Conservation (phyloP, 2,329 filamentous ascomycete genomes). For the Fusarium sp. region DNA sequence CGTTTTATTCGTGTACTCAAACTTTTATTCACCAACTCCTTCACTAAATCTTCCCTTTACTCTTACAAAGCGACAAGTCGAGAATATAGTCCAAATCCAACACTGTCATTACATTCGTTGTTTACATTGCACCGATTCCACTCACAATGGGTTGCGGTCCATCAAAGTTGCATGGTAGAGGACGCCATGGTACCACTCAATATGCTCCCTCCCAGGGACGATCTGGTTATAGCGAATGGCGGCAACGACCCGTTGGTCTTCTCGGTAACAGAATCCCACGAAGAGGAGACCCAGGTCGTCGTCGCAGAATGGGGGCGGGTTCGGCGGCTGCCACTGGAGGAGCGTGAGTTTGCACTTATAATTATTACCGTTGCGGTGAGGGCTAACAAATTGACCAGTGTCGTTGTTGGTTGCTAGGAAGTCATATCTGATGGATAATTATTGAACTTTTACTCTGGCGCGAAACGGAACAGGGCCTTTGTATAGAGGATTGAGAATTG, state of each 20-base stretch:
- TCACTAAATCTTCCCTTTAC: too few species aligned
- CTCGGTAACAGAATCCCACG: background rate
- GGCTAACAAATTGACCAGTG: background rate
- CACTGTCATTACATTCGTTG: too few species aligned
- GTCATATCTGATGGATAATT: too few species aligned
- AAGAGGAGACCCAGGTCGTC: background rate
- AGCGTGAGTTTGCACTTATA: background rate
- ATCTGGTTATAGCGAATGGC: background rate
- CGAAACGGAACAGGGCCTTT: too few species aligned
- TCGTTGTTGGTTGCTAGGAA: background rate
- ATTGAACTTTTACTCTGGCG: too few species aligned
- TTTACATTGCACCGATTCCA: too few species aligned
- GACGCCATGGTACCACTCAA: background rate
- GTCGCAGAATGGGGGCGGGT: background rate
- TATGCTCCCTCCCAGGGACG: background rate
- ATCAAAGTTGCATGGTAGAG: background rate
- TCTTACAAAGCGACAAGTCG: background rate
- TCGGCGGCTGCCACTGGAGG: background rate
- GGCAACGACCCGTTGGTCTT: background rate
- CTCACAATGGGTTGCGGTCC: background rate
- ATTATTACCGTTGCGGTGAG: background rate
- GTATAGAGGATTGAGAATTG: too few species aligned
- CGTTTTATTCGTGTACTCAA: background rate
- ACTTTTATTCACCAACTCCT: too few species aligned
- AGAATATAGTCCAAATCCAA: background rate